Evolutionary conservation across 257 asterid species (phyloP).

Genomic region (Solanum appendiculatum): DNA sequence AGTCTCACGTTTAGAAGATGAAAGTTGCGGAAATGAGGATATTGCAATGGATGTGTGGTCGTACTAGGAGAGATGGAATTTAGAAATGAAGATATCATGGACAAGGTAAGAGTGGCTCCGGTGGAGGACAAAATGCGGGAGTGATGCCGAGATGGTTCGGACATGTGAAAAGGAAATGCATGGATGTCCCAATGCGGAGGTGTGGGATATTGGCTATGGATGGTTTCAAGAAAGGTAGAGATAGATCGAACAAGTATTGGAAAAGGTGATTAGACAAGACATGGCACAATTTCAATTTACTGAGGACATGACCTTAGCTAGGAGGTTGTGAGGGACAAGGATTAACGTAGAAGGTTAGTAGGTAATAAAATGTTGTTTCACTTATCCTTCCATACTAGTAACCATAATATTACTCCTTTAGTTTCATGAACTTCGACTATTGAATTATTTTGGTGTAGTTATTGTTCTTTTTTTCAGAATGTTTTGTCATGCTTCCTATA

Average conservation of each 20-base stretch:
- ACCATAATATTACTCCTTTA: not conserved
- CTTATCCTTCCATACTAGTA: not conserved
- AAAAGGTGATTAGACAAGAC: not conserved
- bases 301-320: not conserved
- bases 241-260: not conserved
- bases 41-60: not conserved
- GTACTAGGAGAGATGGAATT: not conserved
- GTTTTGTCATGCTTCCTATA: not conserved
- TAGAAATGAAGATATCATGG: not conserved
- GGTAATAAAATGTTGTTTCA: not conserved
- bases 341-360: not conserved
- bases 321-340: not conserved
- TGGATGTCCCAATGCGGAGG: not conserved
- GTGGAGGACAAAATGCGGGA: not conserved
- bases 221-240: not conserved
- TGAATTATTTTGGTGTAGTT: not conserved
- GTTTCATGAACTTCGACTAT: not conserved
- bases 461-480: not conserved
- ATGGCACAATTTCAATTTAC: not conserved
- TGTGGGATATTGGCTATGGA: not conserved
- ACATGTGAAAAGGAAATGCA: not conserved
- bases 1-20: not conserved
- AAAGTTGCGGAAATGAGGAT: not conserved
- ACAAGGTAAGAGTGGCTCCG: not conserved
- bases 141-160: not conserved